A percentile compares a stretch with the other conserved stretches of the same genome.
Evolutionary conservation across 2,329 filamentous ascomycete species (phyloP).

Genomic region (Monosporascus sp.): DNA sequence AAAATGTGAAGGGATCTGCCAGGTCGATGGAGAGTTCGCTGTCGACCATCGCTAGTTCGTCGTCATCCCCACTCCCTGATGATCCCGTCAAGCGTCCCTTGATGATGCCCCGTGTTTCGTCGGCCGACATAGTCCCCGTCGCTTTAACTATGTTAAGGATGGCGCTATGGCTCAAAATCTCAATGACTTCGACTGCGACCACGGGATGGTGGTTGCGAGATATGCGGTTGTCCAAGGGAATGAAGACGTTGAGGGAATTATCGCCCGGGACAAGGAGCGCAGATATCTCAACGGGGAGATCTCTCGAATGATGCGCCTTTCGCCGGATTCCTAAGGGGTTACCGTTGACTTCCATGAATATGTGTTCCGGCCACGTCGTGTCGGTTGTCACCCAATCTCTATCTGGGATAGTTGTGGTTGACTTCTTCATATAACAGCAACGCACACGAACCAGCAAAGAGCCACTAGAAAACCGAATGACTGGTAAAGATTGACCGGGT

Average conservation of each 20-base stretch:
- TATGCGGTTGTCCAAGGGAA: constrained; percentile 16
- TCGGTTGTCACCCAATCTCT: constrained; percentile 58
- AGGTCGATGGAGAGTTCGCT: constrained; percentile 58
- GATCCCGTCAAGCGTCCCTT: constrained; percentile 36
- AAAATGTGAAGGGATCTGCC: constrained; percentile 60
- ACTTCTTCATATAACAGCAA: constrained; percentile 41
- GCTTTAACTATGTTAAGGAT: constrained; percentile 36
- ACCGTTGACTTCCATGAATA: constrained; percentile 66
- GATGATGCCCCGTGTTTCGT: constrained; percentile 53
- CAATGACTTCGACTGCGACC: constrained; percentile 66
- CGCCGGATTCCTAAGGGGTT: constrained; percentile 53
- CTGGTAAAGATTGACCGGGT: constrained; percentile 26
- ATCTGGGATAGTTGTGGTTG: constrained; percentile 30
- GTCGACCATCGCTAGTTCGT: constrained; percentile 57
- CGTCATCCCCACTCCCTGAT: constrained; percentile 40
- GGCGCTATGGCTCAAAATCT: constrained; percentile 43
- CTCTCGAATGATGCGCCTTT: constrained; percentile 68
- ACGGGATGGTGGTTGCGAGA: constrained; percentile 40
- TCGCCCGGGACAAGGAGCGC: constrained; percentile 48
- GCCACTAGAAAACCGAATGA: constrained; percentile 41
- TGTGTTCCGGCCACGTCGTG: constrained; percentile 64
- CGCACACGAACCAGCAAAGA: constrained; percentile 64
- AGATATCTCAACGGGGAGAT: constrained; percentile 73
- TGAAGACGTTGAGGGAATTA: constrained; percentile 57
- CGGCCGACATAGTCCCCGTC: constrained; percentile 34